phyloP scores from a whole-genome alignment of 2,329 filamentous ascomycete species.

The Phialemoniopsis sp. region DNA sequence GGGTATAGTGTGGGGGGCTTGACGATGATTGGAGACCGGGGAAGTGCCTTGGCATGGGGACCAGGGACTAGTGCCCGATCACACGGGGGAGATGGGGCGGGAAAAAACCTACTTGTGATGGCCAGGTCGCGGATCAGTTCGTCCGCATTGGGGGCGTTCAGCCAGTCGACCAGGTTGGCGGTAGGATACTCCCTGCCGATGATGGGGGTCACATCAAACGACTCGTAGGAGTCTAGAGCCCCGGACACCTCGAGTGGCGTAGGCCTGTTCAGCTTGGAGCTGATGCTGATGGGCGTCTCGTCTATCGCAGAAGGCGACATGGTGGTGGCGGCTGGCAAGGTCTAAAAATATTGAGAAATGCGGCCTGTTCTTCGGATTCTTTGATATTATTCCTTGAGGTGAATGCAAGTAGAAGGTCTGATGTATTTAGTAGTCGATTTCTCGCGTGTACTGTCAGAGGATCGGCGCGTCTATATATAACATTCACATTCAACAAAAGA shows the following conservation, averaged over 20 bases:
- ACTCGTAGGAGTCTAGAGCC: conserved; percentile 44
- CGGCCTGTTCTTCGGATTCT: no score
- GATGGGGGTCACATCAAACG: conserved; percentile 55
- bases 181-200: conserved; percentile 60
- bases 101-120: conserved; percentile 50
- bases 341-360: not conserved
- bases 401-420: no score
- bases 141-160: conserved; percentile 58
- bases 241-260: conserved; percentile 45
- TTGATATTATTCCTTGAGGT: no score
- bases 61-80: no score
- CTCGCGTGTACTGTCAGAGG: no score
- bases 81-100: no score
- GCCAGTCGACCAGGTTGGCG: conserved; percentile 54
- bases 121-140: conserved; percentile 62
- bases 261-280: conserved; percentile 6
- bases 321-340: not conserved
- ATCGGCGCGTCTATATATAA: no score
- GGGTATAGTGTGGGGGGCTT: not conserved
- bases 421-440: no score
- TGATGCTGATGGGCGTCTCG: conserved; percentile 6
- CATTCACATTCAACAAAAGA: no score
- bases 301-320: conserved; percentile 18
- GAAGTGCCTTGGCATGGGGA: no score
- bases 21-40: no score